phyloP scores from a whole-genome alignment of 495 filamentous ascomycete genomes.

The Darksidea phi region DNA sequence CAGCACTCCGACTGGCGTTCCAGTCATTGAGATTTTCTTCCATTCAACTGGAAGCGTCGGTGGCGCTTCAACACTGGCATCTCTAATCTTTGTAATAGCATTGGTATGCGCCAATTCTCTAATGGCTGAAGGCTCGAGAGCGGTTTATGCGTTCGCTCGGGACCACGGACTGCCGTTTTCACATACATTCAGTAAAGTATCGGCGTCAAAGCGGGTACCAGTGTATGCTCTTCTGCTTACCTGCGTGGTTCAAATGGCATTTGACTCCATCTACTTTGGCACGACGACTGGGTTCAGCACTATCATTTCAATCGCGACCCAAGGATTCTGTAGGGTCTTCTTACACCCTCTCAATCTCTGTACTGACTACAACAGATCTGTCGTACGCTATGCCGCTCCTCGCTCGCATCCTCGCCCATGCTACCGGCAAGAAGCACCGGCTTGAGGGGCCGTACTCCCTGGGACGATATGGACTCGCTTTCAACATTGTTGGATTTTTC shows the following conservation, averaged over 20 bases:
- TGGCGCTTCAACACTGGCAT: conserved; percentile 47
- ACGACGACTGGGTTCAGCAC: conserved; percentile 59
- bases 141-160: conserved; percentile 51
- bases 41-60: conserved; percentile 48
- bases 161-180: conserved; percentile 53
- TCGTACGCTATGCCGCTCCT: conserved; percentile 59
- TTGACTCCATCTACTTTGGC: conserved; percentile 59
- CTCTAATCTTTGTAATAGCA: conserved; percentile 47
- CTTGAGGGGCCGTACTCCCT: conserved; percentile 50
- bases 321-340: conserved; percentile 56
- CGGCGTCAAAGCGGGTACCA: conserved; percentile 48
- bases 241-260: conserved; percentile 52
- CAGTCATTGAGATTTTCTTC: conserved; percentile 53
- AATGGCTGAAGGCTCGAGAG: conserved; percentile 49
- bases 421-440: conserved; percentile 44
- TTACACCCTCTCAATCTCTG: not conserved
- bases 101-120: conserved; percentile 48
- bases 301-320: conserved; percentile 56
- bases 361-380: conserved; percentile 45
- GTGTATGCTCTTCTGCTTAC: conserved; percentile 54
- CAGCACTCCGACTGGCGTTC: conserved; percentile 48
- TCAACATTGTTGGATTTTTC: conserved; percentile 54
- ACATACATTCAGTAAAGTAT: conserved; percentile 46
- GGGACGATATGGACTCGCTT: conserved; percentile 36
- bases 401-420: conserved; percentile 52